A percentile compares a stretch with the other conserved stretches of the same genome.
Evolutionary conservation across 1,139 yeast genomes (phyloP).

Genomic region (Yamadazyma triangularis): DNA sequence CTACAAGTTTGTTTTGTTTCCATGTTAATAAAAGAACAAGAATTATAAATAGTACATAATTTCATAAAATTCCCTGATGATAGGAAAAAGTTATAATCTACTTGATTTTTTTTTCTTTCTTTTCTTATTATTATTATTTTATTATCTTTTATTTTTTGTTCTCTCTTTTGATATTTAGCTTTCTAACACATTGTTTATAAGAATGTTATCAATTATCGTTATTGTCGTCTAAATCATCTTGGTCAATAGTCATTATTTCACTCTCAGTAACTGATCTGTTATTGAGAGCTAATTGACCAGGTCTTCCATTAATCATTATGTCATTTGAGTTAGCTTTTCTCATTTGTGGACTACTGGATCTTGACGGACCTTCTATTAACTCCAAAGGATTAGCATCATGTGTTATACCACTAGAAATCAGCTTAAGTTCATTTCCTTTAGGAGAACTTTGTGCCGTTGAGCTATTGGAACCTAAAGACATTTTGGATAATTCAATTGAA

Average conservation of each 20-base stretch:
- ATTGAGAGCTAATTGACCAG: constrained; percentile 18
- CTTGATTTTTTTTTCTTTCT: not conserved
- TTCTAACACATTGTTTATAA: too few relatives aligned
- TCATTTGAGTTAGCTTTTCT: constrained; percentile 28
- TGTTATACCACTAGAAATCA: constrained; percentile 3
- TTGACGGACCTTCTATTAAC: constrained; percentile 9
- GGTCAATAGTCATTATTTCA: constrained; percentile 3
- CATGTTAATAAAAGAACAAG: too few relatives aligned
- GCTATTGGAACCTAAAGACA: constrained; percentile 3
- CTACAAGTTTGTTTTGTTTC: too few relatives aligned
- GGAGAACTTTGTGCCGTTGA: constrained; percentile 11
- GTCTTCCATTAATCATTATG: constrained; percentile 18
- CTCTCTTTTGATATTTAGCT: too few relatives aligned
- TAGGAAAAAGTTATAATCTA: too few relatives aligned
- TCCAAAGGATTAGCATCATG: constrained; percentile 5
- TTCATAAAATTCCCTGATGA: too few relatives aligned
- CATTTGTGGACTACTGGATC: constrained; percentile 15
- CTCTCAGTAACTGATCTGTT: constrained; percentile 37
- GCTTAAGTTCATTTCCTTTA: too few relatives aligned
- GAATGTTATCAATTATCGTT: not conserved
- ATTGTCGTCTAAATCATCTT: not conserved
- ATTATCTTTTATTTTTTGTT: not conserved
- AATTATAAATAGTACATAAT: too few relatives aligned
- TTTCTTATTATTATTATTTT: not conserved
- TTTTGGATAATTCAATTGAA: constrained; percentile 18